Conservation (phyloP, 441 rosid genomes). For the Pelargonium fulgidum region DNA sequence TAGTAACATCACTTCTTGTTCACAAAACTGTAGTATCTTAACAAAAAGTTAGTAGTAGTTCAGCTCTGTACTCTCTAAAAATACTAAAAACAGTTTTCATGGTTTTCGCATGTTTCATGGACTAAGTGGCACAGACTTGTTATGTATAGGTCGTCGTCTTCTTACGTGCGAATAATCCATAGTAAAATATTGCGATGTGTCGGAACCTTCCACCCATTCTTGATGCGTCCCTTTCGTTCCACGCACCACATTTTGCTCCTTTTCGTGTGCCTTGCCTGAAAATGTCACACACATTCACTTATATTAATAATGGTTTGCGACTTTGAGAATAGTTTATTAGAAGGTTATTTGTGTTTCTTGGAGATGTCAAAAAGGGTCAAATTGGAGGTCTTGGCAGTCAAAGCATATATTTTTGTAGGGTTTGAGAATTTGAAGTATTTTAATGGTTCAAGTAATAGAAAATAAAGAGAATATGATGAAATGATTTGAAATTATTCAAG, state of each 20-base stretch:
- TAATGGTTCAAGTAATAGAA: no score
- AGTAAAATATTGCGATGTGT: background rate
- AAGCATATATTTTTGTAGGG: no score
- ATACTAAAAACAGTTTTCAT: background rate
- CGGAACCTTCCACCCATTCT: slow-evolving; percentile 6
- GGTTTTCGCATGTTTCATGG: background rate
- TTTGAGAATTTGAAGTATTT: no score
- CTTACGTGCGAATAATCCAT: slow-evolving; percentile 8
- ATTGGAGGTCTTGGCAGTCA: no score
- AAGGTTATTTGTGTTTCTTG: no score
- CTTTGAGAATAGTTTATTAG: no score
- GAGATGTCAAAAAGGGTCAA: no score
- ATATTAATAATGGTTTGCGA: no score
- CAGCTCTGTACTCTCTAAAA: background rate
- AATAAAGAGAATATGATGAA: no score
- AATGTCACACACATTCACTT: background rate
- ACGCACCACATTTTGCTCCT: slow-evolving; percentile 1
- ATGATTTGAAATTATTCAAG: no score
- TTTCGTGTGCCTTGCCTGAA: background rate
- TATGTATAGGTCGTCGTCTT: slow-evolving; percentile 4
- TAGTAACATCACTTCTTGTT: background rate
- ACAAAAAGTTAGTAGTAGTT: background rate
- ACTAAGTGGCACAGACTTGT: background rate
- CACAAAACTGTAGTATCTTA: background rate
- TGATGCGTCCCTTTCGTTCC: background rate